Evolutionary conservation across 1,139 yeast genomes (phyloP).

Genomic region (Blastobotrys aristatus): DNA sequence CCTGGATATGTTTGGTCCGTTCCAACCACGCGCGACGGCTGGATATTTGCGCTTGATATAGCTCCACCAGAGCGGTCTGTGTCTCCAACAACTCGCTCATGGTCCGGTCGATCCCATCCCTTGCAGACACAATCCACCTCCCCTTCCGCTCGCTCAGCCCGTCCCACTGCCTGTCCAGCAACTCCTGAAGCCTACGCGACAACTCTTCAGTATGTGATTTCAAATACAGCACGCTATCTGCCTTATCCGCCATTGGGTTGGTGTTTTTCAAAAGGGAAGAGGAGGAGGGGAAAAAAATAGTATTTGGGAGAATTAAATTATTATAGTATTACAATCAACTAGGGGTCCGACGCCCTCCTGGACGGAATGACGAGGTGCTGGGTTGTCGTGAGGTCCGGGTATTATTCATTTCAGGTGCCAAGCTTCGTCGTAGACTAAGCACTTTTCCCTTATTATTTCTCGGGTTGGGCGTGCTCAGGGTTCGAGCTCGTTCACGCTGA

Average conservation of each 20-base stretch:
- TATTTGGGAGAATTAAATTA: too few species aligned
- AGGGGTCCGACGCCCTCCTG: too few species aligned
- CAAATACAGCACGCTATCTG: conserved; percentile 5
- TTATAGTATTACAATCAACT: too few species aligned
- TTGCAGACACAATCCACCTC: conserved; percentile 20
- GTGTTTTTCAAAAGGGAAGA: neutral
- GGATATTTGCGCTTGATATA: conserved; percentile 17
- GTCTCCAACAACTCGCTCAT: conserved; percentile 19
- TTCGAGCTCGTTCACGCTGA: conserved; percentile 22
- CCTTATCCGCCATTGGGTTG: neutral
- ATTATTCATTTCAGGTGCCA: conserved; percentile 31
- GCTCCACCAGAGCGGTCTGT: conserved; percentile 17
- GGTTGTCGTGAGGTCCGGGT: conserved; percentile 19
- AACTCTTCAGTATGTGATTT: conserved; percentile 13
- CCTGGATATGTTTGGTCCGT: conserved; percentile 13
- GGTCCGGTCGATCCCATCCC: conserved; percentile 22
- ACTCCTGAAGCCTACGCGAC: conserved; percentile 19
- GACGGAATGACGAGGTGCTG: conserved; percentile 19
- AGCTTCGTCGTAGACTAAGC: conserved; percentile 26
- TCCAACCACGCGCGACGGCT: conserved; percentile 19
- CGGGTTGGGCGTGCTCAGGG: conserved; percentile 17
- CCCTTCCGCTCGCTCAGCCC: conserved; percentile 21
- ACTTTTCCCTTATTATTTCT: conserved; percentile 17
- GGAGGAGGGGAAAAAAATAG: conserved; percentile 1
- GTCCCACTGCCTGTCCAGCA: conserved; percentile 26